Percentiles rank a stretch among this genome's conserved stretches.
Conservation (phyloP, 306 rosid species). For the Citrullus amarus region DNA sequence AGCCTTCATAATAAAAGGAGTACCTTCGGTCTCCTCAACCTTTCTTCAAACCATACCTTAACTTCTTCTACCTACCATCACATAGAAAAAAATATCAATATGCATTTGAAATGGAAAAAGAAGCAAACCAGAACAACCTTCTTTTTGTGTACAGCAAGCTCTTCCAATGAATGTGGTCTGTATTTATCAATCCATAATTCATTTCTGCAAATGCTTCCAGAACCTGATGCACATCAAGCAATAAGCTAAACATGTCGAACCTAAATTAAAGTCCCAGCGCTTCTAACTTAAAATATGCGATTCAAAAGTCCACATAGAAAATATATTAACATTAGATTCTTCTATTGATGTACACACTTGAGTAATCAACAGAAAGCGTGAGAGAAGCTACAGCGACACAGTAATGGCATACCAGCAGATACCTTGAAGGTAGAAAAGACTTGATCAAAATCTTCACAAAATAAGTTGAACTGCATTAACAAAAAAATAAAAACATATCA, state of each 20-base stretch:
- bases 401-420: constrained; percentile 64
- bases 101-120: constrained; percentile 3
- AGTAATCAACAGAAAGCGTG: background rate
- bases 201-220: constrained; percentile 21
- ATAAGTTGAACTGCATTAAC: constrained; percentile 42
- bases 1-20: background rate
- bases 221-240: constrained; percentile 25
- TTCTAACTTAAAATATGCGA: background rate
- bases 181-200: constrained; percentile 81
- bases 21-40: constrained; percentile 63
- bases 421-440: constrained; percentile 54
- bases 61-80: constrained; percentile 68
- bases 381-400: background rate
- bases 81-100: constrained; percentile 6
- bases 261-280: background rate
- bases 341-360: background rate
- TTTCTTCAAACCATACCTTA: constrained; percentile 64
- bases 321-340: background rate
- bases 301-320: background rate
- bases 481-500: background rate
- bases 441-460: constrained; percentile 62
- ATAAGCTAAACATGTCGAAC: background rate
- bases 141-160: constrained; percentile 86
- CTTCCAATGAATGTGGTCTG: constrained; percentile 56
- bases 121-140: constrained; percentile 37